A percentile compares a stretch with the other conserved stretches of the same genome.
Evolutionary conservation across 306 rosid genomes (phyloP).

Genomic region (Inga oerstediana): DNA sequence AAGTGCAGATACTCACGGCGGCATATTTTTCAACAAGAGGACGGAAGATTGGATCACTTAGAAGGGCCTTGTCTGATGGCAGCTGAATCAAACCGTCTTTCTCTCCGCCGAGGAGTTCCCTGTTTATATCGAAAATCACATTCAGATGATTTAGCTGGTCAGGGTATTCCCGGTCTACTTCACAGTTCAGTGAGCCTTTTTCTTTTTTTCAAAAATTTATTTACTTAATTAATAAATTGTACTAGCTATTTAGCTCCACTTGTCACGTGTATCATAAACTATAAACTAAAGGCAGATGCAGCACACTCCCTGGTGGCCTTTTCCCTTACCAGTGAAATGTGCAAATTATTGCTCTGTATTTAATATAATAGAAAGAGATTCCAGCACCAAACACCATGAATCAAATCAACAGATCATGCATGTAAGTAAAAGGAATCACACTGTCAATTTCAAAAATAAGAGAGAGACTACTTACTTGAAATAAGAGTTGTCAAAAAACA

Average conservation of each 20-base stretch:
- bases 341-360: background rate
- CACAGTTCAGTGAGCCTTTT: background rate
- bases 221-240: background rate
- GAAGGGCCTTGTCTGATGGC: conserved; percentile 67
- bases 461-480: conserved; percentile 45
- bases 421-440: background rate
- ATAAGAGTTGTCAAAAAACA: conserved; percentile 63
- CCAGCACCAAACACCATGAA: background rate
- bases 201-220: background rate
- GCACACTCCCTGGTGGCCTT: background rate
- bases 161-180: conserved; percentile 3
- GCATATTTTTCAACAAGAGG: conserved; percentile 63
- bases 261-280: background rate
- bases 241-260: background rate
- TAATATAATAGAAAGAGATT: background rate
- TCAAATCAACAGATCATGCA: background rate
- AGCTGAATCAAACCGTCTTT: conserved; percentile 39
- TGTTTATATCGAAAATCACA: background rate
- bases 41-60: conserved; percentile 59
- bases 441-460: conserved; percentile 9
- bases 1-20: conserved; percentile 34
- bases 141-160: conserved; percentile 18
- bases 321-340: background rate
- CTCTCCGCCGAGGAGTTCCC: conserved; percentile 37
- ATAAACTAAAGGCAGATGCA: background rate